A percentile compares a stretch with the other conserved stretches of the same genome.
These are phyloP conservation scores for Chlamydomonas asymmetrica DNA, from an alignment of 139 green algal species.

Conservation along the genomic window DNA sequence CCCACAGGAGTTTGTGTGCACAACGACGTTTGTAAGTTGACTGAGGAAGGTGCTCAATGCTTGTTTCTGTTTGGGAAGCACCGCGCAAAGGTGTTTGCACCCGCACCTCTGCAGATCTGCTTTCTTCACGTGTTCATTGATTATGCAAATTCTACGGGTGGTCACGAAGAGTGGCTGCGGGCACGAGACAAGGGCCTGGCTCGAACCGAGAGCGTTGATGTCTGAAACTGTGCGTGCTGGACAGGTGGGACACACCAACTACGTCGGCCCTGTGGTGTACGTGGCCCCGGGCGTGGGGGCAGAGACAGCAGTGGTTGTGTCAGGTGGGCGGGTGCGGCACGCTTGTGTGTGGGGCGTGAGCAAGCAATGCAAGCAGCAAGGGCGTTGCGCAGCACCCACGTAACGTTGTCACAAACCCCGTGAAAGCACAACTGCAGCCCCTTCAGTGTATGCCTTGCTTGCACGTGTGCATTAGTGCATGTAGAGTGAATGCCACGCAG, in stretches of 20 bases:
- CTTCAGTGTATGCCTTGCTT: too few relatives aligned
- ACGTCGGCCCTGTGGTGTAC: constrained; percentile 74
- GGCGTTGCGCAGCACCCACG: too few relatives aligned
- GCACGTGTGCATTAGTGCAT: not conserved
- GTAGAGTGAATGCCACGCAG: too few relatives aligned
- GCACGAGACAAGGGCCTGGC: too few relatives aligned
- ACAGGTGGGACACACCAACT: constrained; percentile 83
- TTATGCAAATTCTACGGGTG: not conserved
- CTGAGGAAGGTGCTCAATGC: not conserved
- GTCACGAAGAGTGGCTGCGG: too few relatives aligned
- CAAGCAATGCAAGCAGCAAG: not conserved
- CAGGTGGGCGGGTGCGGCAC: constrained; percentile 49
- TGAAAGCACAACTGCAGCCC: too few relatives aligned
- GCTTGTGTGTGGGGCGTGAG: too few relatives aligned
- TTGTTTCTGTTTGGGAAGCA: not conserved
- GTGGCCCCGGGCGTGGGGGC: constrained; percentile 30
- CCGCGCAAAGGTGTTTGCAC: not conserved
- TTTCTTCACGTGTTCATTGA: not conserved
- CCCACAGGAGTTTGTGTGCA: not conserved
- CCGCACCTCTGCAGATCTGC: not conserved
- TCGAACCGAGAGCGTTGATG: too few relatives aligned
- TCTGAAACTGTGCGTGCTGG: too few relatives aligned
- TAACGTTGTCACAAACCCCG: too few relatives aligned
- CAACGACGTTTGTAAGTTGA: not conserved
- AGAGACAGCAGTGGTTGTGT: constrained; percentile 60